These are phyloP conservation scores for Talaromyces sp. DNA, from an alignment of 2,329 filamentous ascomycete species.

Conservation along the genomic window DNA sequence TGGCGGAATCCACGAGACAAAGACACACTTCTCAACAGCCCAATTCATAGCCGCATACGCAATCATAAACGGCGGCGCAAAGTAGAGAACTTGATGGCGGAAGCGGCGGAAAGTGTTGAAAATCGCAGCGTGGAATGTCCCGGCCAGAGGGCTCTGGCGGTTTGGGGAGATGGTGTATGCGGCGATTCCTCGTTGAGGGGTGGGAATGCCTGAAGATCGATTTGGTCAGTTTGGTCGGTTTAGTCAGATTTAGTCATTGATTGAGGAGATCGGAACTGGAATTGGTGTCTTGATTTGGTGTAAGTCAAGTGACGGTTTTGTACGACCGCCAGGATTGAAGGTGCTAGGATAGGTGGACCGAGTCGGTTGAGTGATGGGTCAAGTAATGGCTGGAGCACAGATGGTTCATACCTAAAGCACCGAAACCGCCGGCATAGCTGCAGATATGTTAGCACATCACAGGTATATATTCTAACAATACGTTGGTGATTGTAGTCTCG, in stretches of 20 bases:
- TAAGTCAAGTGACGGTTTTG: constrained; percentile 1
- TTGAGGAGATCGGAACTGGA: not conserved
- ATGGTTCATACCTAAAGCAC: constrained; percentile 12
- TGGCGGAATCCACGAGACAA: not conserved
- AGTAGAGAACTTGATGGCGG: constrained; percentile 83
- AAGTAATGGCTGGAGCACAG: not conserved
- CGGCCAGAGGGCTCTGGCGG: constrained; percentile 83
- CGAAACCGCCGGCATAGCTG: constrained; percentile 14
- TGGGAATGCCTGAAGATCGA: constrained; percentile 33
- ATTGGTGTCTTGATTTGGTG: not conserved
- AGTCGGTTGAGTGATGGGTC: too few relatives aligned
- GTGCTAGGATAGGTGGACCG: not conserved
- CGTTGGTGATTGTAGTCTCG: not conserved
- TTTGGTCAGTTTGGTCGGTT: not conserved
- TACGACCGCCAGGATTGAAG: not conserved
- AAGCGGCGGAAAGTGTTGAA: constrained; percentile 95
- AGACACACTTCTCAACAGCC: constrained; percentile 79
- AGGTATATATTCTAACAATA: too few relatives aligned
- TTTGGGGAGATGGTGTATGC: constrained; percentile 80
- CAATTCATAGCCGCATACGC: constrained; percentile 85
- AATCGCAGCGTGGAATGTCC: constrained; percentile 73
- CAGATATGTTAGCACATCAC: not conserved
- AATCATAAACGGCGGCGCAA: constrained; percentile 72
- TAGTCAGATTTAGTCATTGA: not conserved
- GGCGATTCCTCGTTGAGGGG: constrained; percentile 59